Percentiles rank a stretch among this genome's conserved stretches.
phyloP scores from a whole-genome alignment of 1,284 basidiomycete species.

The Ganoderma sinense region DNA sequence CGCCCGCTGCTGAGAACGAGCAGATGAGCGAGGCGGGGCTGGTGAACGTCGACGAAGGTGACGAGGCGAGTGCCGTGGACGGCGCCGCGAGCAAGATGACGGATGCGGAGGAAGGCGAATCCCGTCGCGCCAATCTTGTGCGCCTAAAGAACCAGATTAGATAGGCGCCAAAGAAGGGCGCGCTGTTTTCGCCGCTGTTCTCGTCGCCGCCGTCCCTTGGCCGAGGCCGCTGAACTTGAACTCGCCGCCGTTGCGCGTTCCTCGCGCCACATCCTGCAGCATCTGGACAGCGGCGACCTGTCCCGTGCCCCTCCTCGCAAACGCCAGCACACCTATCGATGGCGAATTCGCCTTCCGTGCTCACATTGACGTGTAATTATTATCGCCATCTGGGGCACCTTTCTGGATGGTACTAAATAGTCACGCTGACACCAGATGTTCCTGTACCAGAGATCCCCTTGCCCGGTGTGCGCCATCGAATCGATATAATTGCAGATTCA shows the following conservation, averaged over 20 bases:
- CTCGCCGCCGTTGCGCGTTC: neutral
- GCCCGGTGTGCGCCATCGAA: slow-evolving; percentile 26
- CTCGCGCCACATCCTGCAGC: neutral
- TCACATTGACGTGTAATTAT: slow-evolving; percentile 23
- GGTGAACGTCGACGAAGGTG: slow-evolving; percentile 20
- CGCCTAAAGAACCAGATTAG: slow-evolving; percentile 18
- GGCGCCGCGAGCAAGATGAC: neutral
- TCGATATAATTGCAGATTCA: slow-evolving; percentile 18
- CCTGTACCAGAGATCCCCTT: slow-evolving; percentile 26
- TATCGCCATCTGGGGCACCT: slow-evolving; percentile 3
- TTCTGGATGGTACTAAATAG: slow-evolving; percentile 9
- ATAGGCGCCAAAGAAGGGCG: slow-evolving; percentile 14
- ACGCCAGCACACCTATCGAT: slow-evolving; percentile 22
- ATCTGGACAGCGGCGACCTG: neutral
- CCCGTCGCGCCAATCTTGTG: slow-evolving; percentile 1
- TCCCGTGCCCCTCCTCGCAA: neutral
- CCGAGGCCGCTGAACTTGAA: neutral
- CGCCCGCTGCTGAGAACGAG: slow-evolving; percentile 12
- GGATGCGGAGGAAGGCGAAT: no score
- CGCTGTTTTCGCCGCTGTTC: neutral
- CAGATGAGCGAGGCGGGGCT: slow-evolving; percentile 1
- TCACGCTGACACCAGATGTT: slow-evolving; percentile 25
- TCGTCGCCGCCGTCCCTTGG: neutral
- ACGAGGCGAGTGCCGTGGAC: slow-evolving; percentile 5
- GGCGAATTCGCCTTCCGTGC: slow-evolving; percentile 15